Evolutionary conservation across 2,329 filamentous ascomycete genomes (phyloP).

Genomic region (Cercospora brassicicola): DNA sequence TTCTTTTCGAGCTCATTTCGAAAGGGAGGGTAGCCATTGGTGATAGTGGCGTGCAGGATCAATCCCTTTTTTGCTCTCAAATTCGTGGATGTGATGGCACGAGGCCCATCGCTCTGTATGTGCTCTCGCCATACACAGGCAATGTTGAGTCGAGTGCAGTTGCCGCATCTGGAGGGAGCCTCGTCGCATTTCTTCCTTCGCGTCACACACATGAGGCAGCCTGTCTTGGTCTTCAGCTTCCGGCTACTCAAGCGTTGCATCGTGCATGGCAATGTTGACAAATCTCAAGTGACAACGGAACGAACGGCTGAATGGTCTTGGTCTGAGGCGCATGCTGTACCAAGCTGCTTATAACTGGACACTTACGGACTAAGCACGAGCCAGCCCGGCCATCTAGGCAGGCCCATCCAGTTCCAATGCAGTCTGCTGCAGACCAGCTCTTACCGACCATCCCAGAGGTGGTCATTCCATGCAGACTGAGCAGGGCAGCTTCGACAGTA

Average conservation of each 20-base stretch:
- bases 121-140: conserved; percentile 15
- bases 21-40: conserved; percentile 25
- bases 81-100: conserved; percentile 14
- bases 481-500: no score
- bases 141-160: conserved; percentile 64
- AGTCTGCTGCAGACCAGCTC: no score
- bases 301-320: no score
- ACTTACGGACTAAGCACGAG: no score
- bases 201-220: conserved; percentile 83
- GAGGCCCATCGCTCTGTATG: not conserved
- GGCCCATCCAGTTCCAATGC: no score
- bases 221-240: conserved; percentile 65
- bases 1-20: conserved; percentile 17
- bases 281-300: no score
- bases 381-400: no score
- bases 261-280: not conserved
- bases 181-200: conserved; percentile 98
- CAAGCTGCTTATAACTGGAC: no score
- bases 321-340: no score
- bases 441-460: no score
- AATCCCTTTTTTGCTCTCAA: conserved; percentile 10
- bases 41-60: conserved; percentile 8
- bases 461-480: no score
- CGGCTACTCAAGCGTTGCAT: not conserved
- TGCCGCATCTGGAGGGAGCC: conserved; percentile 83